Evolutionary conservation across 2,329 filamentous ascomycete genomes (phyloP).

Genomic region (Hysterium pulicare): DNA sequence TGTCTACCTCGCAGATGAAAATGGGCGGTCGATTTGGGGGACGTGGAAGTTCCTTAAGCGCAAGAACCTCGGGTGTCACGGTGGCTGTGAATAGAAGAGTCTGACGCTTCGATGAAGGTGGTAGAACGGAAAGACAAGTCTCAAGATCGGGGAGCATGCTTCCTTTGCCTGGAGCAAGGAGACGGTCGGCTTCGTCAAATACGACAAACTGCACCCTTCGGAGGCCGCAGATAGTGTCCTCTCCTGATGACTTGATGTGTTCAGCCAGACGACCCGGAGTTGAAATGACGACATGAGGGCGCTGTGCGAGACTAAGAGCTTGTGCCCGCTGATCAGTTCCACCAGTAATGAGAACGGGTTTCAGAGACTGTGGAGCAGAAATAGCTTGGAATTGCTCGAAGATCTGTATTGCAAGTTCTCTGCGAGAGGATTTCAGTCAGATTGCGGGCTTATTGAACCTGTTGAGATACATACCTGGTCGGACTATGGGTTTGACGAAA

Average conservation of each 20-base stretch:
- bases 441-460: constrained; percentile 16
- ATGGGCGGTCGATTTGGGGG: constrained; percentile 69
- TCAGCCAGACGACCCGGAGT: constrained; percentile 88
- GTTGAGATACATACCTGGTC: constrained; percentile 4
- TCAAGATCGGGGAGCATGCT: constrained; percentile 95
- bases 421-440: constrained; percentile 18
- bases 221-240: constrained; percentile 83
- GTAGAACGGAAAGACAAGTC: constrained; percentile 78
- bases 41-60: constrained; percentile 73
- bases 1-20: constrained; percentile 87
- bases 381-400: constrained; percentile 95
- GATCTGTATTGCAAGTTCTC: constrained; percentile 92
- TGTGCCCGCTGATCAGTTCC: constrained; percentile 90
- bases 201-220: constrained; percentile 79
- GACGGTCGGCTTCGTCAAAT: constrained; percentile 90
- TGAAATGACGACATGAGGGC: constrained; percentile 90
- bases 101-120: constrained; percentile 74
- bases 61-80: constrained; percentile 85
- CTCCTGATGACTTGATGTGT: constrained; percentile 85
- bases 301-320: constrained; percentile 74
- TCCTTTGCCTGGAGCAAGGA: constrained; percentile 71
- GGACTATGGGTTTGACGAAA: no score
- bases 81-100: constrained; percentile 96
- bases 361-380: constrained; percentile 80
- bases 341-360: constrained; percentile 84